Evolutionary conservation across 257 asterid species (phyloP).

Genomic region (Fraxinus pennsylvanica): DNA sequence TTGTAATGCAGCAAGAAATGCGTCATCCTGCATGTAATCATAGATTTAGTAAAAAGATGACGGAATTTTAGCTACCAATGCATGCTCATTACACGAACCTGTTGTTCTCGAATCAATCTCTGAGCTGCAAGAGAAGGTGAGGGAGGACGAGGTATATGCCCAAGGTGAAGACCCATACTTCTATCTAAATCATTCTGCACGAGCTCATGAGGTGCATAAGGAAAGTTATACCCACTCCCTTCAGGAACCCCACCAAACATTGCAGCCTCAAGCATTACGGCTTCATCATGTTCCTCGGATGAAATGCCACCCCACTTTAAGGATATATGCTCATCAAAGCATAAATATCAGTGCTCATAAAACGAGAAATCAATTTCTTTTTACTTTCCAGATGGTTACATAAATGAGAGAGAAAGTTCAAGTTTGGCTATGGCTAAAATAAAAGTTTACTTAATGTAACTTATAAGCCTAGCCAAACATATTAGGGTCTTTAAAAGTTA

Average conservation of each 20-base stretch:
- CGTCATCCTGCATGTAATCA: conserved; percentile 73
- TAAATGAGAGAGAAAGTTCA: conserved; percentile 6
- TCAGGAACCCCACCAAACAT: conserved; percentile 97
- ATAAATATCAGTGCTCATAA: conserved; percentile 7
- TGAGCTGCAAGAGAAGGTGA: conserved; percentile 96
- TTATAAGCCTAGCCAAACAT: not conserved
- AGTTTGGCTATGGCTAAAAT: not conserved
- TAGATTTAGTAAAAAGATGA: conserved; percentile 21
- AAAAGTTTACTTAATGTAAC: not conserved
- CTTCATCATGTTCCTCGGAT: conserved; percentile 95
- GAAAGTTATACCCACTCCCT: conserved; percentile 60
- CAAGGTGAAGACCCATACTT: conserved; percentile 46
- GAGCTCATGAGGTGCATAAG: conserved; percentile 62
- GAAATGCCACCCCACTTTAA: conserved; percentile 98
- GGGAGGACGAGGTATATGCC: conserved; percentile 71
- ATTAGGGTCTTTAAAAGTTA: not conserved
- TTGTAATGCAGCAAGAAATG: conserved; percentile 86
- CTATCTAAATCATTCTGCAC: conserved; percentile 61
- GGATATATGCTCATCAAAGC: conserved; percentile 23
- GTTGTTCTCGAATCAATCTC: conserved; percentile 90
- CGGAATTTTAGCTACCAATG: conserved; percentile 19
- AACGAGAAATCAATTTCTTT: not conserved
- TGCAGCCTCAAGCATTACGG: conserved; percentile 99
- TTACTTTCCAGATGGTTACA: conserved; percentile 9
- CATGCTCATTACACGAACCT: conserved; percentile 53